Evolutionary conservation across 2,329 filamentous ascomycete species (phyloP), one percentile per base, ranked within the genome.

Genomic region (Ophiocordyceps camponoti-floridani): DNA sequence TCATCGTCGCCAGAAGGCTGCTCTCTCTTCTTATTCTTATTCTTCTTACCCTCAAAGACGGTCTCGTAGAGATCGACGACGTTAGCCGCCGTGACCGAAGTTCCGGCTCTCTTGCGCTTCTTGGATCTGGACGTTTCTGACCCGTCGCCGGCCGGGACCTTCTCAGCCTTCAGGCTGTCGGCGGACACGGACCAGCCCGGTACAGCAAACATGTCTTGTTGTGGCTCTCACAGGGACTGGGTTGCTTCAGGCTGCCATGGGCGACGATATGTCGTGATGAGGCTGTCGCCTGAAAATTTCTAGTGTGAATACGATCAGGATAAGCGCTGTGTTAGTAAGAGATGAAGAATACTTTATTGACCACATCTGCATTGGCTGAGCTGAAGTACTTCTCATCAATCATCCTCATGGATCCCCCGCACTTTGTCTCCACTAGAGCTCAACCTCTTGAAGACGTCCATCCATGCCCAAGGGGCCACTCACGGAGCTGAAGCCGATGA

Each of bases 151-250:
- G 58, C 51, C 43, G 60, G 48, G 11, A 51, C 47, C 48, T 67
- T 72, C 62, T 94, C 85, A 28, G 76, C 63, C 62, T 85, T 86
- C 50, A 93, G 74, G 44, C 66, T 67, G 51, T 78, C 75, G 49
- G 80, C 73, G 46, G 84, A 77, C 33, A 95, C 71, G 37, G 85
- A 85, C 88, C 89, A 95, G 53, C 91, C 91, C 56, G 84, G 84
- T 28, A 96, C 88, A 10, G 87, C 81, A 62, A 96, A 96, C 89
- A 96, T 89, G 43, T 40, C 35, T 16, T 38, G 35, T n/a, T 38
- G n/a, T 38, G n/a, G 16, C 35, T 38, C 35, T 16, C 14, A 18
- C 14, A 38, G 16, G 35, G 35, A n/a, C 35, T 38, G 35, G 18
- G 35, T 16, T 38, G 35, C n/a, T 38, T 38, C 35, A 38, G n/a